Conservation (phyloP, 257 asterid species). For the Nyctanthes arbortristis region DNA sequence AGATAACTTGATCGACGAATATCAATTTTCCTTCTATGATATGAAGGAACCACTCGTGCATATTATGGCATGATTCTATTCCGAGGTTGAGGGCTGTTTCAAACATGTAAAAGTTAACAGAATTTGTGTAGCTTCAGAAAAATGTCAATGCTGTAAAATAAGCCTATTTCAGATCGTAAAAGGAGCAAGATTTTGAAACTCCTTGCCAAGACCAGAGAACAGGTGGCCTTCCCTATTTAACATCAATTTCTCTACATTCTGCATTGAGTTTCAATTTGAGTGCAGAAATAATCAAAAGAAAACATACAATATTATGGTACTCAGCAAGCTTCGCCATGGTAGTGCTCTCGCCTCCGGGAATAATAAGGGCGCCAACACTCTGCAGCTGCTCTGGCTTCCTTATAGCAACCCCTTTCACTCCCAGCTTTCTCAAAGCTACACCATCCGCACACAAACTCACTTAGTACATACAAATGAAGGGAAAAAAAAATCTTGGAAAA, state of each 20-base stretch:
- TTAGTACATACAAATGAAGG: conserved; percentile 3
- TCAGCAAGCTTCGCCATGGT: conserved; percentile 99
- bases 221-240: not conserved
- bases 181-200: not conserved
- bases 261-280: not conserved
- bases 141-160: not conserved
- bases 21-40: not conserved
- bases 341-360: conserved; percentile 99
- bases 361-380: conserved; percentile 69
- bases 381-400: conserved; percentile 90
- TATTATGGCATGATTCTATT: not conserved
- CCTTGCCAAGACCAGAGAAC: not conserved
- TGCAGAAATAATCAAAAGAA: not conserved
- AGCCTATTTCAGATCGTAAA: not conserved
- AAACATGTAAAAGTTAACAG: not conserved
- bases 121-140: not conserved
- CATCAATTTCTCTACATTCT: not conserved
- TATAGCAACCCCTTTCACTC: conserved; percentile 87
- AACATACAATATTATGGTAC: conserved; percentile 73
- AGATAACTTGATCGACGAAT: not conserved
- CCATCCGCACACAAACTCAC: conserved; percentile 14
- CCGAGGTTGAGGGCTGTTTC: not conserved
- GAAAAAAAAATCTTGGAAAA: not conserved
- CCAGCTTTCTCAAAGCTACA: conserved; percentile 81
- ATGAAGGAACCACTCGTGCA: not conserved